These are phyloP conservation scores for Persicaria maculosa DNA, from an alignment of 148 eudicot species.

Conservation along the genomic window DNA sequence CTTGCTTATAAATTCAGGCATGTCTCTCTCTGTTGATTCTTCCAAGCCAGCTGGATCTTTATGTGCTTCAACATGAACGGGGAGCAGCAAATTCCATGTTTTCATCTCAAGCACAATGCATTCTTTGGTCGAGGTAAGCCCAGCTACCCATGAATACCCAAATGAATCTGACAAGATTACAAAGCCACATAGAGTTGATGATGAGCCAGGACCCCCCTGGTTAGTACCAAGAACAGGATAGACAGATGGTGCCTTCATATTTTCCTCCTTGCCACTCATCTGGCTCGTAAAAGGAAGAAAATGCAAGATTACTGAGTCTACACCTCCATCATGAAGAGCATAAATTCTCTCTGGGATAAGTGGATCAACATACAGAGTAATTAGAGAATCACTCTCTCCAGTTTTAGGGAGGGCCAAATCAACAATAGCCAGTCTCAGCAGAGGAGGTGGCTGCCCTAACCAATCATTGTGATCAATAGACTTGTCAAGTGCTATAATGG, in stretches of 20 bases:
- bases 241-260: slow-evolving; percentile 69
- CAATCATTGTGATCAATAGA: slow-evolving; percentile 51
- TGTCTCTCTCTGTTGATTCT: slow-evolving; percentile 31
- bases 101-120: slow-evolving; percentile 85
- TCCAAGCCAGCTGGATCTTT: slow-evolving; percentile 25
- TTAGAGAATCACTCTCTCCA: slow-evolving; percentile 31
- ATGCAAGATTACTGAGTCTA: slow-evolving; percentile 85
- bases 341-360: slow-evolving; percentile 79
- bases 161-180: slow-evolving; percentile 72
- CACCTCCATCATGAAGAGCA: slow-evolving; percentile 73
- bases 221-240: slow-evolving; percentile 60
- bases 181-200: slow-evolving; percentile 57
- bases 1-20: slow-evolving; percentile 62
- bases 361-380: slow-evolving; percentile 63
- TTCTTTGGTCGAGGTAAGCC: slow-evolving; percentile 51
- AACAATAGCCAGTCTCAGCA: slow-evolving; percentile 75
- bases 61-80: slow-evolving; percentile 37
- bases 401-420: slow-evolving; percentile 71
- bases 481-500: slow-evolving; percentile 56
- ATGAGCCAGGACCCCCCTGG: slow-evolving; percentile 37
- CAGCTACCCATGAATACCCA: slow-evolving; percentile 92
- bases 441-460: slow-evolving; percentile 84
- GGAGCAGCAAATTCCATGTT: slow-evolving; percentile 58
- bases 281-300: slow-evolving; percentile 91
- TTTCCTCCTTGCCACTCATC: slow-evolving; percentile 47